These are phyloP conservation scores for Cladosporium cucumerinum DNA, from an alignment of 2,329 filamentous ascomycete species.

Conservation along the genomic window DNA sequence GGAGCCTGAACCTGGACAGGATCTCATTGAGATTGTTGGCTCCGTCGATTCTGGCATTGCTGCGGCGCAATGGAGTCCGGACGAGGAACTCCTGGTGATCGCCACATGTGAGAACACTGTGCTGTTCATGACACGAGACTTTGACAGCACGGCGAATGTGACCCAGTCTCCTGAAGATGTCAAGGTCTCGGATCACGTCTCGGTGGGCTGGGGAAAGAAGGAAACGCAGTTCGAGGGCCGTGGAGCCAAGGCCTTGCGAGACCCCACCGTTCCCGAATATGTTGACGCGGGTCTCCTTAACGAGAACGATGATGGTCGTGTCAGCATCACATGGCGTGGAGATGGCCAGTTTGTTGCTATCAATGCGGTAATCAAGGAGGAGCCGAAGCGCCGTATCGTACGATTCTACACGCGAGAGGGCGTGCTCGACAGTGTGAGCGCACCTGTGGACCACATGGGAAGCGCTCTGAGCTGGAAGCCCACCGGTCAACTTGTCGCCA, in stretches of 20 bases:
- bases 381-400: slow-evolving; percentile 69
- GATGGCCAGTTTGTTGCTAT: slow-evolving; percentile 89
- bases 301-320: slow-evolving; percentile 65
- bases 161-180: slow-evolving; percentile 68
- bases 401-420: slow-evolving; percentile 90
- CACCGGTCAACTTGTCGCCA: slow-evolving; percentile 84
- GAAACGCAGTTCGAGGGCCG: slow-evolving; percentile 93
- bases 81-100: slow-evolving; percentile 85
- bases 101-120: slow-evolving; percentile 75
- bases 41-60: slow-evolving; percentile 89
- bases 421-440: slow-evolving; percentile 85
- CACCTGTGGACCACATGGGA: slow-evolving; percentile 91
- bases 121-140: slow-evolving; percentile 87
- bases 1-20: slow-evolving; percentile 61
- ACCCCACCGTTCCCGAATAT: slow-evolving; percentile 91
- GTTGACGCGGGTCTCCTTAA: slow-evolving; percentile 80
- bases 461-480: slow-evolving; percentile 86
- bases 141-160: slow-evolving; percentile 78
- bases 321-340: slow-evolving; percentile 85
- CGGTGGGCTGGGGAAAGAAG: slow-evolving; percentile 96
- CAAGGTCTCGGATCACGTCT: slow-evolving; percentile 83
- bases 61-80: slow-evolving; percentile 88
- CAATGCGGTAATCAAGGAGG: slow-evolving; percentile 73
- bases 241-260: slow-evolving; percentile 72
- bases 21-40: slow-evolving; percentile 90